Conservation (phyloP, 2,329 filamentous ascomycete genomes). For the Alternaria brassicae region DNA sequence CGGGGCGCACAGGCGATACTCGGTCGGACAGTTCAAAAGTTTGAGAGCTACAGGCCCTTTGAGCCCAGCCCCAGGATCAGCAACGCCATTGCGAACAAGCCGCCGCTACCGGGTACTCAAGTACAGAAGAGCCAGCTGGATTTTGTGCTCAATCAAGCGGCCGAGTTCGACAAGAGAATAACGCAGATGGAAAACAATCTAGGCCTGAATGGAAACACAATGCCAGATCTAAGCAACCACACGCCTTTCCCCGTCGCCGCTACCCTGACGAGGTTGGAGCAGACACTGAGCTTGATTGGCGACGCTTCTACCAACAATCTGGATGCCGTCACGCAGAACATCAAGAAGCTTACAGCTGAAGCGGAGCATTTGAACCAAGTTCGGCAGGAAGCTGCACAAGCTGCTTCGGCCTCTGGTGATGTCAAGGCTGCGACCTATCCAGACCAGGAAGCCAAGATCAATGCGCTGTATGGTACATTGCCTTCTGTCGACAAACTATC, state of each 20-base stretch:
- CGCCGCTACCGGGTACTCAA: conserved; percentile 44
- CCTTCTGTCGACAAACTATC: conserved; percentile 87
- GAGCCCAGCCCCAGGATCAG: conserved; percentile 33
- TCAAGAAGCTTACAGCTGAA: conserved; percentile 74
- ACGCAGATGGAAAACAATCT: conserved; percentile 79
- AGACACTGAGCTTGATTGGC: conserved; percentile 77
- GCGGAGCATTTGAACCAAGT: conserved; percentile 73
- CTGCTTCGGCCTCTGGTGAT: conserved; percentile 15
- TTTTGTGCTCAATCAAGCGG: conserved; percentile 78
- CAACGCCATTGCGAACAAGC: conserved; percentile 40
- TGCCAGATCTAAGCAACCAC: conserved; percentile 65
- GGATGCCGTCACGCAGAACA: conserved; percentile 73
- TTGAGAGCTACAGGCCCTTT: conserved; percentile 43
- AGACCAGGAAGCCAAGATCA: conserved; percentile 85
- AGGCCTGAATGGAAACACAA: conserved; percentile 74
- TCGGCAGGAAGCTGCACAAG: conserved; percentile 36
- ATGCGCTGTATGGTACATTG: conserved; percentile 86
- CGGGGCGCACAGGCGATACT: conserved; percentile 48
- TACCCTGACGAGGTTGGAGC: conserved; percentile 79
- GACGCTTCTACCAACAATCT: conserved; percentile 75
- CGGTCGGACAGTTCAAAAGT: conserved; percentile 44
- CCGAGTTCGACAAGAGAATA: conserved; percentile 86
- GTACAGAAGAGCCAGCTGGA: conserved; percentile 46
- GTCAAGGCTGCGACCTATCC: conserved; percentile 53
- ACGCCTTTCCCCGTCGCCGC: conserved; percentile 74